Percentiles rank a stretch among this genome's conserved stretches.
phyloP scores from a whole-genome alignment of 1,284 basidiomycete genomes.

The Tilletia setariae region DNA sequence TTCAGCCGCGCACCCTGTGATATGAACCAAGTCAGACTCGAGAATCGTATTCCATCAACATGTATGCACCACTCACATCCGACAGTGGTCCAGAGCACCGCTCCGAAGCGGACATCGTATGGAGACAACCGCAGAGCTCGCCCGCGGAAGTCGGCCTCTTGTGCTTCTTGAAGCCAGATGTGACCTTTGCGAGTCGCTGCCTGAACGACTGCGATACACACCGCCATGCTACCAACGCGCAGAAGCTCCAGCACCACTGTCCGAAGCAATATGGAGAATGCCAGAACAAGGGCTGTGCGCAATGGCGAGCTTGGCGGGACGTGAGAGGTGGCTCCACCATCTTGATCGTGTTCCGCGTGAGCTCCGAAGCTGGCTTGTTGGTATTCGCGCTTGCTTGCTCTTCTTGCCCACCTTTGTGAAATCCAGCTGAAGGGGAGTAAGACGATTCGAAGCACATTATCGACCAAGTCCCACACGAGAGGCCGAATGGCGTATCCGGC shows the following conservation, averaged over 20 bases:
- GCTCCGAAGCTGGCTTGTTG: not conserved
- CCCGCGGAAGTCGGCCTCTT: not conserved
- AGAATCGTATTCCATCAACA: too few relatives aligned
- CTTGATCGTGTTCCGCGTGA: not conserved
- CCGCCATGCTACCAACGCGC: conserved; percentile 8
- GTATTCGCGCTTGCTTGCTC: not conserved
- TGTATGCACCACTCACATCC: conserved; percentile 1
- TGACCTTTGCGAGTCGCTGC: conserved; percentile 2
- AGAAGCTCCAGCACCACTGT: not conserved
- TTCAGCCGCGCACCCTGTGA: conserved; percentile 3
- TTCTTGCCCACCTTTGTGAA: not conserved
- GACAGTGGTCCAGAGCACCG: conserved; percentile 10
- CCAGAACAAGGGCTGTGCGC: not conserved
- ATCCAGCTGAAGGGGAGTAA: not conserved
- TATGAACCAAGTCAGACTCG: too few relatives aligned
- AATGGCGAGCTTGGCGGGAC: not conserved
- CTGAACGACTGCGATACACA: not conserved
- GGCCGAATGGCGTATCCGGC: not conserved
- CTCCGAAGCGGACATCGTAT: conserved; percentile 8
- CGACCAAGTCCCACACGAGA: conserved; percentile 2
- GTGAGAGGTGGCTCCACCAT: not conserved
- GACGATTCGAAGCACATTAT: not conserved
- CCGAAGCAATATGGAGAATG: conserved; percentile 2
- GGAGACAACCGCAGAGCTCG: not conserved
- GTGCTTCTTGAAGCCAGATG: not conserved